Percentiles rank a stretch among this genome's conserved stretches.
phyloP scores from a whole-genome alignment of 176 grass and related monocot species.

The bread wheat (Triticum aestivum) region DNA sequence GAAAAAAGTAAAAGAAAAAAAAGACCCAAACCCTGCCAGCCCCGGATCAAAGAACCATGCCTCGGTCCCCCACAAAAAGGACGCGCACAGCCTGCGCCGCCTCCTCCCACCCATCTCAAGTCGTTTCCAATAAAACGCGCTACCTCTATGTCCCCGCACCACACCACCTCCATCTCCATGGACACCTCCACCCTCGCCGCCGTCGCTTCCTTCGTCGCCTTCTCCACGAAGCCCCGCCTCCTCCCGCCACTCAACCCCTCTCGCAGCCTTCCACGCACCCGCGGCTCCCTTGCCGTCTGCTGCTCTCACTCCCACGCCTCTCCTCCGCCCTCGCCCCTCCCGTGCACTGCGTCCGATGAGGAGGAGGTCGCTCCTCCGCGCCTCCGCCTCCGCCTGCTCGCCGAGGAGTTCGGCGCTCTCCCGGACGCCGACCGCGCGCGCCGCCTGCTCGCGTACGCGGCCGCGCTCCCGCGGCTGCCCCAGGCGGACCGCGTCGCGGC shows the following conservation, averaged over 20 bases:
- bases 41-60: too few species aligned
- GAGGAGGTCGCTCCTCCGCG: neutral
- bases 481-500: slow-evolving; percentile 40
- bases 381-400: slow-evolving; percentile 48
- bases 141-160: neutral
- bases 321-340: slow-evolving; percentile 15
- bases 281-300: slow-evolving; percentile 21
- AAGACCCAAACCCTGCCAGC: too few species aligned
- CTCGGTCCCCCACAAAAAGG: too few species aligned
- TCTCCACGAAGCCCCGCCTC: neutral
- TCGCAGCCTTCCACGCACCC: neutral
- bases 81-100: neutral
- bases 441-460: slow-evolving; percentile 59
- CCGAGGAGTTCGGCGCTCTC: slow-evolving; percentile 65
- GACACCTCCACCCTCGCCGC: slow-evolving; percentile 32
- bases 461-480: slow-evolving; percentile 61
- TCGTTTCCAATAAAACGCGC: slow-evolving; percentile 5
- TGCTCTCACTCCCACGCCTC: slow-evolving; percentile 39
- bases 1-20: too few species aligned
- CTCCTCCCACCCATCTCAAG: neutral
- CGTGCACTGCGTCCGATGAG: slow-evolving; percentile 16
- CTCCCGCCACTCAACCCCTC: neutral
- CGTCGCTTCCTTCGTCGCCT: slow-evolving; percentile 13
- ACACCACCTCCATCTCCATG: slow-evolving; percentile 41
- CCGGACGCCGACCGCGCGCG: slow-evolving; percentile 58